Evolutionary conservation across 352 stramenopile species (phyloP).

Genomic region (Phytophthora crassamura): DNA sequence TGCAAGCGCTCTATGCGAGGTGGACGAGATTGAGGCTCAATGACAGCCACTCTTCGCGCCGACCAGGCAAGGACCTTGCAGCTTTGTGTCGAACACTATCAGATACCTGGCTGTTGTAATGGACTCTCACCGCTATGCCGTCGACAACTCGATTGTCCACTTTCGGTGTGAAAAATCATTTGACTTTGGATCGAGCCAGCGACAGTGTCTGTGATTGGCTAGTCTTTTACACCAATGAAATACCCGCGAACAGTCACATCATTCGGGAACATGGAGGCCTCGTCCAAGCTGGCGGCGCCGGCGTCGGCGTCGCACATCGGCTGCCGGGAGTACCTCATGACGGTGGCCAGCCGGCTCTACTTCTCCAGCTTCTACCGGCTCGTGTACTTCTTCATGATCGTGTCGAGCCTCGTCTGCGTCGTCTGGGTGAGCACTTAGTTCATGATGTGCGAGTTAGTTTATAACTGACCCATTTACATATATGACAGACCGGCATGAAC

Average conservation of each 20-base stretch:
- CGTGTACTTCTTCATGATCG: conserved; percentile 85
- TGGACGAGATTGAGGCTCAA: conserved; percentile 8
- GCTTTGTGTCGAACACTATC: conserved; percentile 8
- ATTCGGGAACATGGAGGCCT: conserved; percentile 22
- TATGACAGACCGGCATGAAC: conserved; percentile 68
- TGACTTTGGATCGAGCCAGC: conserved; percentile 11
- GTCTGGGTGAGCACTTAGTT: conserved; percentile 56
- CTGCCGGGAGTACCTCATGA: conserved; percentile 77
- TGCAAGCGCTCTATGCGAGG: conserved; percentile 17
- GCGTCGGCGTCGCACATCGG: conserved; percentile 42
- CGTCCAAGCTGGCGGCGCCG: conserved; percentile 39
- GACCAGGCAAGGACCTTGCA: not conserved
- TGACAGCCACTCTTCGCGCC: not conserved
- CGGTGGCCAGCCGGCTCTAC: conserved; percentile 81
- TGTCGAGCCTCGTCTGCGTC: conserved; percentile 73
- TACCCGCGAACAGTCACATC: not conserved
- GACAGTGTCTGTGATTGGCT: not conserved
- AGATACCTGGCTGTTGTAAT: not conserved
- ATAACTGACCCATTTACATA: not conserved
- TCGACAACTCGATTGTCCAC: conserved; percentile 6
- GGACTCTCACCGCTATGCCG: not conserved
- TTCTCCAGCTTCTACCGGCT: conserved; percentile 81
- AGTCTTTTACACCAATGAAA: conserved; percentile 27
- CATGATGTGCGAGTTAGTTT: not conserved
- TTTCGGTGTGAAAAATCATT: not conserved